phyloP scores from a whole-genome alignment of 1,284 basidiomycete genomes.

The Cutaneotrichosporon sp. region DNA sequence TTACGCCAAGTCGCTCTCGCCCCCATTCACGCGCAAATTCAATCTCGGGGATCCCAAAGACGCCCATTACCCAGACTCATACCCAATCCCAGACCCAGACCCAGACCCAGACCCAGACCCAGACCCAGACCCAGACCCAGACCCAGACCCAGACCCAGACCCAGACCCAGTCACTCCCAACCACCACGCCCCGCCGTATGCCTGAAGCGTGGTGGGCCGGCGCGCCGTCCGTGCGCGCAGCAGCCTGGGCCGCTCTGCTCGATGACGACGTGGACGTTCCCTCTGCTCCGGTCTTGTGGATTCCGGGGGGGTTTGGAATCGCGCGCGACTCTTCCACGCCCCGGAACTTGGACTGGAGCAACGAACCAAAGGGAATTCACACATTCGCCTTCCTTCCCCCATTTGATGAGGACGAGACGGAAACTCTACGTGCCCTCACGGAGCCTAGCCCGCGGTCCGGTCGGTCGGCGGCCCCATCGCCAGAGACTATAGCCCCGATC shows the following conservation, averaged over 20 bases:
- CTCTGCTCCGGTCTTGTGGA: neutral
- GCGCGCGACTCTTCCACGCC: neutral
- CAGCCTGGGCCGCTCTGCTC: constrained; percentile 2
- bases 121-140: neutral
- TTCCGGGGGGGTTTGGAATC: neutral
- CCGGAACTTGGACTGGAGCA: constrained; percentile 1
- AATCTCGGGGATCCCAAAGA: neutral
- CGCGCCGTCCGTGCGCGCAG: constrained; percentile 6
- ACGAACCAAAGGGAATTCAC: neutral
- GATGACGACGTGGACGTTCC: neutral
- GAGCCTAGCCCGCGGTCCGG: neutral
- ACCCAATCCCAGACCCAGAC: too few relatives aligned
- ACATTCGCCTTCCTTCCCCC: constrained; percentile 6
- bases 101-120: neutral
- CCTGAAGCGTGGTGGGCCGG: constrained; percentile 11
- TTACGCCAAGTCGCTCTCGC: neutral
- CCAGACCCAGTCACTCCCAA: too few relatives aligned
- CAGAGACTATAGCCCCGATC: neutral
- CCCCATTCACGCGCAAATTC: neutral
- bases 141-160: neutral
- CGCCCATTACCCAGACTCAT: neutral
- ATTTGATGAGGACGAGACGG: neutral
- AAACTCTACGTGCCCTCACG: neutral
- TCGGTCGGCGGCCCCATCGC: neutral
- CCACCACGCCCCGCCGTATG: neutral